Evolutionary conservation across 495 filamentous ascomycete species (phyloP).

Genomic region (Hyaloscypha finlandica): DNA sequence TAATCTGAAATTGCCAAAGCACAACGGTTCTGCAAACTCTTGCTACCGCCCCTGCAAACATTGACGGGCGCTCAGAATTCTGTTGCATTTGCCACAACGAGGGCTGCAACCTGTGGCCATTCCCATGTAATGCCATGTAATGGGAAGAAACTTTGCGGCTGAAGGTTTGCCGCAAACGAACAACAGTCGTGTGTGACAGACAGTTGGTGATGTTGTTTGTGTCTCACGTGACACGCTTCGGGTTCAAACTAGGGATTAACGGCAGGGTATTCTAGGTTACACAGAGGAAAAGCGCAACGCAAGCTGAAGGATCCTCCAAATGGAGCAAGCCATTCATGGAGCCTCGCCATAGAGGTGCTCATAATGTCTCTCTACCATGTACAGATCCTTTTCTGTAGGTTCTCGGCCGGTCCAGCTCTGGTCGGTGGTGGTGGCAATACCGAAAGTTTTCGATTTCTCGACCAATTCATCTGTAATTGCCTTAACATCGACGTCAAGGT

Average conservation of each 20-base stretch:
- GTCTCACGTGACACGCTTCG: not conserved
- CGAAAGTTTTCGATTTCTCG: slow-evolving; percentile 44
- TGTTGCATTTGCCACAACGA: not conserved
- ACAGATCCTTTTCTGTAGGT: slow-evolving; percentile 28
- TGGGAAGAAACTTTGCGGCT: not conserved
- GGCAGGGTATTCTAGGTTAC: not conserved
- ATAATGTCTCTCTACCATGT: slow-evolving; percentile 2
- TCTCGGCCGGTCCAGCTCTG: slow-evolving; percentile 25
- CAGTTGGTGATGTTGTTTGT: not conserved
- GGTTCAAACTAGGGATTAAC: not conserved
- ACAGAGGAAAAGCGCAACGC: not conserved
- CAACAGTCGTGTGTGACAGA: not conserved
- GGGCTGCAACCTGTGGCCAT: not conserved
- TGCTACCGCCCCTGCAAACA: not conserved
- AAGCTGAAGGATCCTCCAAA: not conserved
- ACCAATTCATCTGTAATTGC: slow-evolving; percentile 72
- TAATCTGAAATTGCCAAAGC: not conserved
- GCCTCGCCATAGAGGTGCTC: slow-evolving; percentile 1
- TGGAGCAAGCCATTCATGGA: not conserved
- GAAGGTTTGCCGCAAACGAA: not conserved
- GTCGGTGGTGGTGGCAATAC: not conserved
- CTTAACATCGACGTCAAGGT: slow-evolving; percentile 77
- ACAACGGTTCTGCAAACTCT: not conserved
- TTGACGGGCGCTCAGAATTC: not conserved
- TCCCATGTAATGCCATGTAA: not conserved